Percentiles rank a stretch among this genome's conserved stretches.
phyloP scores from a whole-genome alignment of 768 basidiomycete species.

The Calocera viscosa region DNA sequence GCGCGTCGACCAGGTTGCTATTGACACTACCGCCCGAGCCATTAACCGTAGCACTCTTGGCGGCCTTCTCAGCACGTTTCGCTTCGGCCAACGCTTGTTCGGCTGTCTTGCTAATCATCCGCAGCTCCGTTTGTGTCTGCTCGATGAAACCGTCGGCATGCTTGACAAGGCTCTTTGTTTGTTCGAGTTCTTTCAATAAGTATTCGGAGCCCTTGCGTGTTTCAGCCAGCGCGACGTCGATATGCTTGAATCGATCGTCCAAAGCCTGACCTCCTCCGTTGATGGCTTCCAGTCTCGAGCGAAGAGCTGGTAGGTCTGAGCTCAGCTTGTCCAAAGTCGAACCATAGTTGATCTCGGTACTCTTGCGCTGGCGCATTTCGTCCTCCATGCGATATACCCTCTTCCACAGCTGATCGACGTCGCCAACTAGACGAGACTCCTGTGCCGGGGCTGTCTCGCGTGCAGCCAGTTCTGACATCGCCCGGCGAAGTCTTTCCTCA shows the following conservation, averaged over 20 bases:
- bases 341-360: neutral
- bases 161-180: neutral
- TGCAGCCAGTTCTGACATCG: neutral
- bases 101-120: neutral
- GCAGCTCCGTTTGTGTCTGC: neutral
- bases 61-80: neutral
- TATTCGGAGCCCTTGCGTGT: neutral
- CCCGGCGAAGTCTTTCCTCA: neutral
- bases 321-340: neutral
- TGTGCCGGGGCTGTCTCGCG: neutral
- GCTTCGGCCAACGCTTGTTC: conserved; percentile 2
- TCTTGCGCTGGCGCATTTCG: conserved; percentile 5
- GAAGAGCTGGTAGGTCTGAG: neutral
- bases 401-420: conserved; percentile 3
- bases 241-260: conserved; percentile 4
- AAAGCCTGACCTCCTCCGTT: neutral
- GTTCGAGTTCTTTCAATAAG: neutral
- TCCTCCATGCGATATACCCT: conserved; percentile 4
- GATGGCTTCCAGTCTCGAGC: neutral
- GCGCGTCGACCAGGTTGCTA: neutral
- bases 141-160: conserved; percentile 1
- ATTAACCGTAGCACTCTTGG: neutral
- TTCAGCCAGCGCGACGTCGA: neutral
- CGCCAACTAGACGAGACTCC: neutral
- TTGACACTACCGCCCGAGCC: neutral